Evolutionary conservation across 305 asterid species (phyloP), one percentile per base, ranked within the genome.

Genomic region (Plantago coronopus): DNA sequence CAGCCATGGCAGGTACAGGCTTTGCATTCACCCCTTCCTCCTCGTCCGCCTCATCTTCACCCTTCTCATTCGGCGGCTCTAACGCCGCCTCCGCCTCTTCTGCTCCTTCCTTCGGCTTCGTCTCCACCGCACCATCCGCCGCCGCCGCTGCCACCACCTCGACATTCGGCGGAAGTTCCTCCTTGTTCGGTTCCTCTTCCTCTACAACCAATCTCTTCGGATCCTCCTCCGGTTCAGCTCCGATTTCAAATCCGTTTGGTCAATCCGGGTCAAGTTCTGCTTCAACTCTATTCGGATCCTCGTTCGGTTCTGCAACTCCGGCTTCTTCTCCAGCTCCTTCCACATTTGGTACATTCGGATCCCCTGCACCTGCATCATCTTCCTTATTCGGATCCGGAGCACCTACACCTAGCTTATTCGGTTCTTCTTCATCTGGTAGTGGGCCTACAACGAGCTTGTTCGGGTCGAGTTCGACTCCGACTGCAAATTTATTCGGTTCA

Each of bases 31-130:
- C 69, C 50, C 38, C 77, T 29, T 37, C 72, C 8, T 21, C 80
- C 14, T 67, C 72, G 0, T 45, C 61, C 73, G 31, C 71, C 7
- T 42, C 63, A 66, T 65, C 59, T 23, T 38, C 59, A 0, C 46
- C 45, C 11, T 57, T 50, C 48, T 23, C 78, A 8, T 49, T 69
- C 12, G 79, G 79, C 42, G 65, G 68, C 70, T 59, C 70, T n/a
- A 75, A 70, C 76, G 70, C 81, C 63, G 70, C 70, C 70, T 53
- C 77, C 59, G 48, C 82, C 58, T 62, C 81, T 16, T 68, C 82
- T 31, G 65, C 76, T 11, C 66, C 78, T 57, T 64, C 77, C 5
- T 69, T 72, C 14, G 80, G 78, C 56, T 70, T 72, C 61, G 74
- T 69, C 25, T 53, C 71, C 17, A 67, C 65, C 25, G 16, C 80